Base-by-base conservation (phyloP, 345 rosid species). In the Salix purpurea region DNA sequence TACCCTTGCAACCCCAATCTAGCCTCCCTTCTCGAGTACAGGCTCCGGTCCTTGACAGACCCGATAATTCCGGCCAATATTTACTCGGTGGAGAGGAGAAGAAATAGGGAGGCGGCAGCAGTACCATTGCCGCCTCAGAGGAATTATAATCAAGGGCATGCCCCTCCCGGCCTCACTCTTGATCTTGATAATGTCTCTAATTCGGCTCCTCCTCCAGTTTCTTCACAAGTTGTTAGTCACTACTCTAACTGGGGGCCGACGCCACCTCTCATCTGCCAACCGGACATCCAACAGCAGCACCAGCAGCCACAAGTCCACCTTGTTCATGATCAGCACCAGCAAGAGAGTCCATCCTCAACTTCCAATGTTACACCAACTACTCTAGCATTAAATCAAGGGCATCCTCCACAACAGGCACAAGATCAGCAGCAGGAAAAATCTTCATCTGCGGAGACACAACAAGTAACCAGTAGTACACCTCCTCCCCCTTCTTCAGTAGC, bases 1-100 rank as follows among this genome's bases (percentile, higher is more conserved):
- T 89, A 87, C 82, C 99, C 99, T 78, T 91, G 93, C 76, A 96
- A 96, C 85, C 98, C 99, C 28, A 91, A 86, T 81, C 94, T 96
- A 2, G 98, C 97, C 21, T 84, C 92, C 62, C 90, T 93, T 42
- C 89, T 96, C 6, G 99, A 96, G 84, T 82, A 88, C 81, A 83
- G 96, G 71, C 96, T 96, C 21, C 91, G 93, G 6, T 89, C 91
- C 65, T 88, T 96, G 7, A 78, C 88, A 50, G 91, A 92, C 18
- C 89, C 91, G 13, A 52, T 77, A 15, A 23, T 34, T 23, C 79
- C 73, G 5, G 54, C 81, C 34, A 71, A 30, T 58, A 58, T 58
- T 70, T 70, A 52, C 28, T 60, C 79, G 4, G 78, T 79, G 60
- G 80, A 81, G 65, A 74, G 85, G 58, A 44, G 84, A 30, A 56